phyloP scores from a whole-genome alignment of 148 eudicot genomes.

The Silene uniflora region DNA sequence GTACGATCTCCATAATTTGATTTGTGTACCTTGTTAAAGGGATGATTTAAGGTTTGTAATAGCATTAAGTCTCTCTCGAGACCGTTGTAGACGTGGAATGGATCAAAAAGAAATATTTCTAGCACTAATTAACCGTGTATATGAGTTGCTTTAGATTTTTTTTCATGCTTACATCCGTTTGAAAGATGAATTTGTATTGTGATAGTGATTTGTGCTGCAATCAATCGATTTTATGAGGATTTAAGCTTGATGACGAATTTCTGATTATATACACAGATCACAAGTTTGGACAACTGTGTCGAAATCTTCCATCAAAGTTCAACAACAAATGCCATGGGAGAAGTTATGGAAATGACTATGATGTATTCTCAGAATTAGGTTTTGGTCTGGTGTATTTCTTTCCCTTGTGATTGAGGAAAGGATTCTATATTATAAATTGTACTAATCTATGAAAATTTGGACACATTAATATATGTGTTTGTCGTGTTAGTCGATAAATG shows the following conservation, averaged over 20 bases:
- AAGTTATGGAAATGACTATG: not conserved
- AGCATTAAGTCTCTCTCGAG: no score
- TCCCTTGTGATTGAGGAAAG: conserved; percentile 13
- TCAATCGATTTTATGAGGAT: not conserved
- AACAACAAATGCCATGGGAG: not conserved
- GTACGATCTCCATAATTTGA: no score
- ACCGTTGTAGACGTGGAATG: no score
- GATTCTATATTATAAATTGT: conserved; percentile 7
- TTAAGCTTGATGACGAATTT: no score
- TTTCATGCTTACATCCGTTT: no score
- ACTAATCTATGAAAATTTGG: not conserved
- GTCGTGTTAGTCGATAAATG: conserved; percentile 12
- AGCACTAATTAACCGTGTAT: no score
- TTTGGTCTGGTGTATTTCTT: conserved; percentile 13
- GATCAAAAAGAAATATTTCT: no score
- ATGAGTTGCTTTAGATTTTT: no score
- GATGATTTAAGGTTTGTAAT: no score
- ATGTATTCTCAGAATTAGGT: not conserved
- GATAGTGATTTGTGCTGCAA: no score
- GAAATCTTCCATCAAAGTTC: conserved; percentile 2
- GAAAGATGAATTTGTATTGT: no score
- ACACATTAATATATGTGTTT: not conserved
- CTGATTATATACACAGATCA: conserved; percentile 8
- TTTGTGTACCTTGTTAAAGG: no score
- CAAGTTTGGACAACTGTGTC: not conserved